Conservation (phyloP, 495 filamentous ascomycete species). For the Aspergillus heteromorphus region DNA sequence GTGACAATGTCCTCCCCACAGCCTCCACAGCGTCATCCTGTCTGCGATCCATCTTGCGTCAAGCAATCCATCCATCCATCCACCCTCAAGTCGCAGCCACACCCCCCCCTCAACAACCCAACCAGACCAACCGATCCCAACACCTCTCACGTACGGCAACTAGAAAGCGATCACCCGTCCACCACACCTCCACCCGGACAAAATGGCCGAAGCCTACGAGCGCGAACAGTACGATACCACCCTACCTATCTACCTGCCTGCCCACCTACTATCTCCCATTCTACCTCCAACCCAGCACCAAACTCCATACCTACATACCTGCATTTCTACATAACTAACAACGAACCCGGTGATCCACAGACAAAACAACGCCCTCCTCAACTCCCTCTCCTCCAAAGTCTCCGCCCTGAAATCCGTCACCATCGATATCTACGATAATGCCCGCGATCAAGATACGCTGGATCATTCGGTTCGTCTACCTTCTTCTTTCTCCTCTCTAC, state of each 20-base stretch:
- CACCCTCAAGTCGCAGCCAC: neutral
- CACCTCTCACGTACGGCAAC: no score
- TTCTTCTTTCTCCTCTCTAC: neutral
- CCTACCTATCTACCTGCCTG: neutral
- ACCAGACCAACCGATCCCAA: neutral
- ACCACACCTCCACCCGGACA: slow-evolving; percentile 10
- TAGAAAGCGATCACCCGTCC: no score
- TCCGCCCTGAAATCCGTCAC: slow-evolving; percentile 91
- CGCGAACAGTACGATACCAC: slow-evolving; percentile 61
- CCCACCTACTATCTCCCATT: neutral
- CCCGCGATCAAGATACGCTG: slow-evolving; percentile 77
- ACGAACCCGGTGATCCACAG: slow-evolving; percentile 36
- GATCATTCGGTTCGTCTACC: slow-evolving; percentile 67
- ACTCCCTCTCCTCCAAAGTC: slow-evolving; percentile 84
- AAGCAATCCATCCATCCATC: neutral
- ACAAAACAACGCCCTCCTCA: slow-evolving; percentile 94
- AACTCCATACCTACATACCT: neutral
- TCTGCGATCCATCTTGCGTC: neutral
- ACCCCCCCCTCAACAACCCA: neutral
- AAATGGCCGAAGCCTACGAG: slow-evolving; percentile 94
- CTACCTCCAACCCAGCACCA: no score
- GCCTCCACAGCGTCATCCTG: neutral
- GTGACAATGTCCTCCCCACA: neutral
- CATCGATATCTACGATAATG: slow-evolving; percentile 97
- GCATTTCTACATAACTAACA: neutral